Evolutionary conservation across 179 eudicot species (phyloP).

Genomic region (Corrigiola litoralis): DNA sequence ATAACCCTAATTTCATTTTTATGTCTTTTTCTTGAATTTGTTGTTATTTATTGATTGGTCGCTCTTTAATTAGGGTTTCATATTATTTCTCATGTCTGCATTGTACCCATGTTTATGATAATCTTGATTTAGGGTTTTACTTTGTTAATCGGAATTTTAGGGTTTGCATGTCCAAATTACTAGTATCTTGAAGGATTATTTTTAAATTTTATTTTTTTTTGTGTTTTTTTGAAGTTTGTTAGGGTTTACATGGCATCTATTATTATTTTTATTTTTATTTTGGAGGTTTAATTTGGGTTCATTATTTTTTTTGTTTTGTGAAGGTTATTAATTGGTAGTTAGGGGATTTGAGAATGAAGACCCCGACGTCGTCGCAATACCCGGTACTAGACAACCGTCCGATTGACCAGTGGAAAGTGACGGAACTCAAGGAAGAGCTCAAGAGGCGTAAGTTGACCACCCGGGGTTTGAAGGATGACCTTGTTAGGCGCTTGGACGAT

Average conservation of each 20-base stretch:
- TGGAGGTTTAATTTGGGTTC: not conserved
- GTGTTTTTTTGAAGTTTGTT: not conserved
- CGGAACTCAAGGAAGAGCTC: constrained; percentile 92
- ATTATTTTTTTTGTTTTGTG: not conserved
- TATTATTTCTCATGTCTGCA: too few species aligned
- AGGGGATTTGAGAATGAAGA: constrained; percentile 29
- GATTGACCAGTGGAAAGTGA: constrained; percentile 86
- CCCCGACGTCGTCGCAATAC: constrained; percentile 47
- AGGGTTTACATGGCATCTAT: not conserved
- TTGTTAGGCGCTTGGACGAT: constrained; percentile 63
- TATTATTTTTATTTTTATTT: too few species aligned
- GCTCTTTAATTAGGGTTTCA: too few species aligned
- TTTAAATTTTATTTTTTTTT: not conserved
- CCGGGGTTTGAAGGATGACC: constrained; percentile 79
- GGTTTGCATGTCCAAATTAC: too few species aligned
- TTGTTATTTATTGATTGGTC: too few species aligned
- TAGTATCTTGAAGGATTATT: too few species aligned
- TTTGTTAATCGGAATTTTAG: too few species aligned
- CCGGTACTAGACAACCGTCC: constrained; percentile 68
- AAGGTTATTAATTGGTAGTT: not conserved
- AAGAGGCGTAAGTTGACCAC: constrained; percentile 65
- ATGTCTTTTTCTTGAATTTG: too few species aligned
- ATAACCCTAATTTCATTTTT: too few species aligned
- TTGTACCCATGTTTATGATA: too few species aligned
- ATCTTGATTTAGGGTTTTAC: too few species aligned